Base-by-base conservation (phyloP, 148 eudicot species). In the Fagopyrum esculentum region DNA sequence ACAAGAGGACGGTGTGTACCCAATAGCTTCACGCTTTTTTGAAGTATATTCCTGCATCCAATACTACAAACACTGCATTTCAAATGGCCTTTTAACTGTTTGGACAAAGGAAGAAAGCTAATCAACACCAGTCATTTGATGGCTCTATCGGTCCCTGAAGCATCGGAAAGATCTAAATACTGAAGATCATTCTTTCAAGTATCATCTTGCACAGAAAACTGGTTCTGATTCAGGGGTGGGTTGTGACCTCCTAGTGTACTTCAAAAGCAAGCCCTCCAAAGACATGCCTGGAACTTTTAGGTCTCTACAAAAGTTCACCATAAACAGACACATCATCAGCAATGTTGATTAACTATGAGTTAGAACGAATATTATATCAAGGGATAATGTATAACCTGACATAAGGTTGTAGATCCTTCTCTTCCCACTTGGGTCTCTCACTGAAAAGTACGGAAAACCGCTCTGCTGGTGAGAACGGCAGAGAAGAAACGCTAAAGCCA, bases 181-280 rank as follows among this genome's bases (percentile, higher is more conserved):
- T 9, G 8, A 66, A 40, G 9, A 66, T 66, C 47, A 66, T 13
- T 46, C 19, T 43, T 40, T 66, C 7, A 8, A 13, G 71, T 43
- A 66, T 72, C 83, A 95, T 85, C 99, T 87, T 79, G 96, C 96
- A 83, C 89, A 89, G 74, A 90, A 89, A 76, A 89, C 75, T 75
- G 96, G 99, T 82, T 95, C 99, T 22, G 87, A 84, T 77, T 84
- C 89, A 1, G 83, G 76, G 3, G 87, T 85, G 55, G 99, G 96
- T 80, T 95, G 99, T 50, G 90, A 85, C 84, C 99, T 85, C 84
- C 99, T 78, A 19, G 99, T 95, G 87, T 90, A 95, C 74, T 95
- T 92, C 78, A 92, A 97, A 45, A 95, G 93, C 80, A 95, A 83
- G 48, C 89, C 94, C 75, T 95, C 99, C 5, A 96, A 82, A 74